Conservation (phyloP, 371 early-diverging fungal species). For the Fennellomyces sp. region DNA sequence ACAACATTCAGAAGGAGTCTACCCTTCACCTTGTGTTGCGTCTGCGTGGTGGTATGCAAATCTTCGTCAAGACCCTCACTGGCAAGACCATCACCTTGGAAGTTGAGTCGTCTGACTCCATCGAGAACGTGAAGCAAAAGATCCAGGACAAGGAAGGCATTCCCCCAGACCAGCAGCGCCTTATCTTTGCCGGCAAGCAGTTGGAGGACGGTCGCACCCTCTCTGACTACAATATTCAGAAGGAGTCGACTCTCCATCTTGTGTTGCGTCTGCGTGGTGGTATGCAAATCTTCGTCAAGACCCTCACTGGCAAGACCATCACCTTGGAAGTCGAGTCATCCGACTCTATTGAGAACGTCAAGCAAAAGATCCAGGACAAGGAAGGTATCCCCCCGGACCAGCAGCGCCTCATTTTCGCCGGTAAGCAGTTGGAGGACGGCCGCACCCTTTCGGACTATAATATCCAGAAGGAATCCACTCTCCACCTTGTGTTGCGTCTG, state of each 20-base stretch:
- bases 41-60: too few relatives aligned
- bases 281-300: constrained; percentile 61
- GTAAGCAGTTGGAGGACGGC: constrained; percentile 91
- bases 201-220: constrained; percentile 82
- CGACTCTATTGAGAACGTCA: constrained; percentile 91
- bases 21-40: too few relatives aligned
- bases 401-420: constrained; percentile 94
- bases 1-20: too few relatives aligned
- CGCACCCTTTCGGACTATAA: constrained; percentile 64
- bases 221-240: constrained; percentile 65
- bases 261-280: constrained; percentile 91
- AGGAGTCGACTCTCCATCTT: constrained; percentile 89
- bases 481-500: constrained; percentile 90
- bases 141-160: constrained; percentile 97
- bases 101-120: constrained; percentile 87
- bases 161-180: constrained; percentile 95
- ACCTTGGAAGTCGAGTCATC: constrained; percentile 91
- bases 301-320: constrained; percentile 92
- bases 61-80: constrained; percentile 80
- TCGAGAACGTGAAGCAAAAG: constrained; percentile 90
- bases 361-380: constrained; percentile 94
- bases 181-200: constrained; percentile 96
- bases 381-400: constrained; percentile 96
- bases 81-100: constrained; percentile 95
- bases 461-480: constrained; percentile 82